Evolutionary conservation across 768 basidiomycete genomes (phyloP).

Genomic region (Panellus pusillus): DNA sequence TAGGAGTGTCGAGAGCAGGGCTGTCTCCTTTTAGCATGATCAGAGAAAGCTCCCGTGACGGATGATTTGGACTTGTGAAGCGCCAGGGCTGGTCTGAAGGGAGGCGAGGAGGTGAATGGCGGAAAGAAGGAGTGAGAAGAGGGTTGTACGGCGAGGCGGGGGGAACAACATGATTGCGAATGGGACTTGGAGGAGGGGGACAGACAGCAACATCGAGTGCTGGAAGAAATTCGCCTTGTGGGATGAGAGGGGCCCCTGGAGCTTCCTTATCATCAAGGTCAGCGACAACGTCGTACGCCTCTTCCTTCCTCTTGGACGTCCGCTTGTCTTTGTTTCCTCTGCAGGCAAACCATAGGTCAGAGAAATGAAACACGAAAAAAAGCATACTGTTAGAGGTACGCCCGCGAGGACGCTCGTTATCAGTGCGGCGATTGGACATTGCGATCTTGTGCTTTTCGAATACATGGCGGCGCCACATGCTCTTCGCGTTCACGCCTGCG

Average conservation of each 20-base stretch:
- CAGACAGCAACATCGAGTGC: constrained; percentile 33
- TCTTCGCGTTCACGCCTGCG: constrained; percentile 85
- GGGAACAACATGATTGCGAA: constrained; percentile 35
- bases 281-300: constrained; percentile 7
- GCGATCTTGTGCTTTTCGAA: constrained; percentile 90
- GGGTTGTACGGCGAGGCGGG: constrained; percentile 79
- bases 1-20: constrained; percentile 37
- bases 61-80: constrained; percentile 77
- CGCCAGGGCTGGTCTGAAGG: constrained; percentile 84
- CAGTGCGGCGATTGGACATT: constrained; percentile 83
- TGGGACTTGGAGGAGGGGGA: constrained; percentile 35
- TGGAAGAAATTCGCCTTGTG: constrained; percentile 32
- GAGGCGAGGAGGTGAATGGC: constrained; percentile 72
- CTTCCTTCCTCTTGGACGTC: constrained; percentile 15
- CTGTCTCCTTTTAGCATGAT: constrained; percentile 59
- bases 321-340: constrained; percentile 55
- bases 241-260: constrained; percentile 26
- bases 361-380: not conserved
- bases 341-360: constrained; percentile 22
- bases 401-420: constrained; percentile 60
- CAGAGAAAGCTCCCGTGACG: constrained; percentile 64
- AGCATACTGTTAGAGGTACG: constrained; percentile 66
- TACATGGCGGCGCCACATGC: constrained; percentile 89
- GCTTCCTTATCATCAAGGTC: constrained; percentile 14
- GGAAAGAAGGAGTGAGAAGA: constrained; percentile 70